Base-by-base conservation (phyloP, 306 rosid species). In the Vigna angularis region DNA sequence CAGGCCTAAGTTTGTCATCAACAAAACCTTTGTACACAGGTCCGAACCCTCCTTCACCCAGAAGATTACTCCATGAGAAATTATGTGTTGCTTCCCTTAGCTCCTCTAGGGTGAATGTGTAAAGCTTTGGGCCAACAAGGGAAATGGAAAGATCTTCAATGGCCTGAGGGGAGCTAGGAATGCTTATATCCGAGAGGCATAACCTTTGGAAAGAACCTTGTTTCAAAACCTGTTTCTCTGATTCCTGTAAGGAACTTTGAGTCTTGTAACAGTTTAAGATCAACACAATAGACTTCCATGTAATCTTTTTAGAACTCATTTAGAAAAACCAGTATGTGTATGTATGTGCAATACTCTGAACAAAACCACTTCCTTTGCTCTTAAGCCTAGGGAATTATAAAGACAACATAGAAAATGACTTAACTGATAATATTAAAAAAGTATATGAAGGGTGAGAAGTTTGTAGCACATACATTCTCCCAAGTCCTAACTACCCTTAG, bases 31-130 rank as follows among this genome's bases (percentile, higher is more conserved):
- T 94, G 76, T 85, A 88, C 40, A 94, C 98, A 0, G 94, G 96
- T 30, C 97, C 98, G 66, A 94, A 94, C 50, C 98, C 98, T 0
- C 98, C 97, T 76, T 91, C 97, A 18, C 98, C 98, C 6, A 94
- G 85, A 77, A 87, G 45, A 86, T 88, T 90, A 75, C 87, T 89
- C 87, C 91, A 63, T 24, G 93, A 79, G 80, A 94, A 91, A 59
- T 73, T 65, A 67, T 87, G 84, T 5, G 98, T 94, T 36, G 89
- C 87, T 77, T 82, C 91, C 65, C 76, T 66, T 10, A 94, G 85
- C 89, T 94, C 94, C 0, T 88, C 86, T 3, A 94, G 75, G 7
- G 89, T 85, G 78, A 94, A 94, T 28, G 83, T 77, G 26, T 90
- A 84, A 50, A 94, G 94, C 9, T 86, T 89, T 36, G 89, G 71